Evolutionary conservation across 495 filamentous ascomycete species (phyloP).

Genomic region (Tetracladium marchalianum): DNA sequence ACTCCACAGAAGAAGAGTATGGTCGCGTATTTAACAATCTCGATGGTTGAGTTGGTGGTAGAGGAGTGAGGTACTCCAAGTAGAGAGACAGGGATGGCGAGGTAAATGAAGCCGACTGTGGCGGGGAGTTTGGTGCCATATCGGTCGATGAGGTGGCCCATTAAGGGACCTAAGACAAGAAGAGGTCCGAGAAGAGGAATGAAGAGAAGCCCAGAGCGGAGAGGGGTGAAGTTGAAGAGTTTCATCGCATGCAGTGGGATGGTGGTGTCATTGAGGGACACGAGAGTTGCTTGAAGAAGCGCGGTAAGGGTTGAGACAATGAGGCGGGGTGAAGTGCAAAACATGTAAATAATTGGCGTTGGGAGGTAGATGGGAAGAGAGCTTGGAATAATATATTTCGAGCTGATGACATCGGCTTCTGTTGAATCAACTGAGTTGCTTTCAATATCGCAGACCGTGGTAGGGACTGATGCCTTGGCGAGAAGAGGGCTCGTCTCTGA

Average conservation of each 20-base stretch:
- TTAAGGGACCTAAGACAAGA: conserved; percentile 38
- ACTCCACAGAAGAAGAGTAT: conserved; percentile 39
- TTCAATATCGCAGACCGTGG: too few relatives aligned
- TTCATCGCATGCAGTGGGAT: conserved; percentile 40
- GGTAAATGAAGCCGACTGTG: conserved; percentile 35
- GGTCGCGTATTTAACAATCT: conserved; percentile 30
- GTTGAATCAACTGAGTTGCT: too few relatives aligned
- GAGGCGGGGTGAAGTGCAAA: conserved; percentile 23
- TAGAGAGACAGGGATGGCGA: conserved; percentile 37
- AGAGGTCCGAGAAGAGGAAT: conserved; percentile 26
- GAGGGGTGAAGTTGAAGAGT: conserved; percentile 45
- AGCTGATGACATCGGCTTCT: too few relatives aligned
- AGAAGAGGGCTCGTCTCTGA: too few relatives aligned
- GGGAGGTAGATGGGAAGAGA: too few relatives aligned
- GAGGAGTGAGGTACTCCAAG: conserved; percentile 37
- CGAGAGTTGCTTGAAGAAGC: conserved; percentile 39
- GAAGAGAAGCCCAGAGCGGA: conserved; percentile 50
- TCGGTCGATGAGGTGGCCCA: conserved; percentile 40
- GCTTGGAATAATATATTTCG: too few relatives aligned
- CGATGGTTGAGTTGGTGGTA: conserved; percentile 9
- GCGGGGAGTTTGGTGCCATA: conserved; percentile 41
- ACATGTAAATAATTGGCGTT: too few relatives aligned
- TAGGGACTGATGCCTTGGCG: too few relatives aligned
- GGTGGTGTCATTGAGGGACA: conserved; percentile 45
- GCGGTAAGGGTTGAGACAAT: conserved; percentile 35